Base-by-base conservation (phyloP, 2,329 filamentous ascomycete species). In the Penicillium sp. region DNA sequence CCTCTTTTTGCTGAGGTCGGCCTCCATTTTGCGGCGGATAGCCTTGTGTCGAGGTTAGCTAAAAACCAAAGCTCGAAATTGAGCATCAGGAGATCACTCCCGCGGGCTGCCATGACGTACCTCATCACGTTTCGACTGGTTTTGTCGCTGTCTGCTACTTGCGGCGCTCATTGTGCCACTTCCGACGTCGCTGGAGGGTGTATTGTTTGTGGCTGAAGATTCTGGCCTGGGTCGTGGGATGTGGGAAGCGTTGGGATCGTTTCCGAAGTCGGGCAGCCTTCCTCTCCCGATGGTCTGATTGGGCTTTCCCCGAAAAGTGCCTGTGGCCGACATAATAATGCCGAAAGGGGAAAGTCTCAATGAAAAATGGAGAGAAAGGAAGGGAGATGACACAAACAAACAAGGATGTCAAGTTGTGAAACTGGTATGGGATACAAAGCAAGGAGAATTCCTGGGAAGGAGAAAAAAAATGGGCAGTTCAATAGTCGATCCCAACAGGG, bases 111-210 rank as follows among this genome's bases (percentile, higher is more conserved):
- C 38, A 55, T 60, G 44, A 62, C 85, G 70, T 82, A 99, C 94
- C 89, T 99, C 94, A 88, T 99, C 94, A 78, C 93, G 88, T 81
- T 97, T 97, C 67, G 88, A 89, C 83, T 97, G 93, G 80, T 97
- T 97, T 77, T 93, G 90, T 72, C 94, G 86, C 77, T 94, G 90
- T 72, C 94, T 87, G 78, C 93, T 97, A 77, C 93, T 97, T 54
- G 73, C 73, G 68, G 92, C 90, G 79, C 91, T 97, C 79, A 97
- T 85, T 41, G 89, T 87, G 55, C 91, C 90, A 62, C 75, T 80
- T 59, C 76, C 78, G 54, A 79, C 78, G 69, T 87, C 85, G 70
- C 81, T 84, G 21, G 65, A 66, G 21, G 70, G 64, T 29, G 64
- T 62, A 21, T 64, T 58, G 53, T 69, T 66, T 57, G 79, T 75